Base-by-base conservation (phyloP, 441 rosid genomes). In the Jatropha podagrica region DNA sequence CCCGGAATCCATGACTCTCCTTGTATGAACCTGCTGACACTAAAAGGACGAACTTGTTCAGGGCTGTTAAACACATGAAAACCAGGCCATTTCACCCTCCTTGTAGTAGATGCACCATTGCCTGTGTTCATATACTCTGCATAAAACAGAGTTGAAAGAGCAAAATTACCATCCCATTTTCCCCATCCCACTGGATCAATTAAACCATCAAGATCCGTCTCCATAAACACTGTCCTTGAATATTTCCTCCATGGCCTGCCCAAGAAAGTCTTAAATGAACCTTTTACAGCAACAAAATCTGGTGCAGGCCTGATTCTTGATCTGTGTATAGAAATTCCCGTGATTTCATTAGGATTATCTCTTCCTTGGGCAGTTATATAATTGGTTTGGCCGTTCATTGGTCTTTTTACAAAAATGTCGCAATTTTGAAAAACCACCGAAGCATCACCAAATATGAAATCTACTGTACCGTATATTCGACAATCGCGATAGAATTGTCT, bases 181-280 rank as follows among this genome's bases (percentile, higher is more conserved):
- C 0, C 81, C 97, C 98, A 91, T 1, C 97, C 97, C 58, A 48
- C 61, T 1, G 91, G 94, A 44, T 89, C 76, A 23, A 93, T 85
- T 7, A 88, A 56, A 0, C 85, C 89, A 48, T 86, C 93, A 0
- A 93, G 64, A n/a, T 91, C 85, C 0, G 91, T 86, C 69, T 87
- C 78, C 70, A 85, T 63, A 56, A 90, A 72, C 41, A 88, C 88
- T 0, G 94, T 87, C 68, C 92, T 85, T 2, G 92, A 88, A 48
- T 90, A 89, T 69, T 74, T 81, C 72, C 73, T 89, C 94, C 97
- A 93, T 0, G 97, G 92, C 79, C 94, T 71, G 0, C 98, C 95
- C 27, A 90, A 52, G 68, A 82, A 92, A 60, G 76, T 88, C 73
- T 26, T 78, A 49, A 84, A 84, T 20, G 71, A 74, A 32, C 70